Evolutionary conservation across 371 early-diverging fungal genomes (phyloP).

Genomic region (Basidiobolus meristosporus): DNA sequence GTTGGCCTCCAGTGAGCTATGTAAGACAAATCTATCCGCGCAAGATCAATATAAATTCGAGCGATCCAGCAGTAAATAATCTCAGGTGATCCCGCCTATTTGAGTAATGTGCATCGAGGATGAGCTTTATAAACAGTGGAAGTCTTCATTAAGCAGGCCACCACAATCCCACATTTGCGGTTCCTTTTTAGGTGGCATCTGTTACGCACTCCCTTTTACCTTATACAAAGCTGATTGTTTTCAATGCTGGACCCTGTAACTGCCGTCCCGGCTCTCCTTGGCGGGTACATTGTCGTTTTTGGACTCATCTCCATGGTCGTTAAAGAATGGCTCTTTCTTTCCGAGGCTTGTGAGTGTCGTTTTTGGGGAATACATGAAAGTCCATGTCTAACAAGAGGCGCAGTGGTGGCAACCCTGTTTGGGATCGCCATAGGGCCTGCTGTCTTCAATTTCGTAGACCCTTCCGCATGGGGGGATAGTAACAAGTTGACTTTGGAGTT

Average conservation of each 20-base stretch:
- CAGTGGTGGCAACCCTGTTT: constrained; percentile 64
- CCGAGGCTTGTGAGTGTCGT: constrained; percentile 57
- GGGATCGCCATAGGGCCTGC: constrained; percentile 78
- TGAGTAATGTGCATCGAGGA: too few relatives aligned
- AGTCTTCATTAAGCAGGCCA: too few relatives aligned
- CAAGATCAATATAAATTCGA: too few relatives aligned
- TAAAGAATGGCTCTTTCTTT: constrained; percentile 78
- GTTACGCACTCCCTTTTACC: too few relatives aligned
- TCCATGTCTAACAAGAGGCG: neutral
- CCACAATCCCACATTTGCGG: too few relatives aligned
- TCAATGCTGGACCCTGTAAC: neutral
- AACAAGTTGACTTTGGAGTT: constrained; percentile 37
- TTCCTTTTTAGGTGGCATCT: too few relatives aligned
- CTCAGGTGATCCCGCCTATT: too few relatives aligned
- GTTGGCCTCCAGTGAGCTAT: too few relatives aligned
- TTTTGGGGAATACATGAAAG: neutral
- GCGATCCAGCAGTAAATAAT: too few relatives aligned
- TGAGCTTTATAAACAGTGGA: too few relatives aligned
- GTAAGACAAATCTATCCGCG: too few relatives aligned
- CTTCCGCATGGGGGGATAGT: constrained; percentile 23
- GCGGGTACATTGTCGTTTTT: constrained; percentile 70
- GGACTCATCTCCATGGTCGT: constrained; percentile 79
- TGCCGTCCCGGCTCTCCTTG: constrained; percentile 22
- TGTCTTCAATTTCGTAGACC: constrained; percentile 37
- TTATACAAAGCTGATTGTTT: too few relatives aligned